Base-by-base conservation (phyloP, 352 stramenopile genomes). In the Globisporangium orthogonon region DNA sequence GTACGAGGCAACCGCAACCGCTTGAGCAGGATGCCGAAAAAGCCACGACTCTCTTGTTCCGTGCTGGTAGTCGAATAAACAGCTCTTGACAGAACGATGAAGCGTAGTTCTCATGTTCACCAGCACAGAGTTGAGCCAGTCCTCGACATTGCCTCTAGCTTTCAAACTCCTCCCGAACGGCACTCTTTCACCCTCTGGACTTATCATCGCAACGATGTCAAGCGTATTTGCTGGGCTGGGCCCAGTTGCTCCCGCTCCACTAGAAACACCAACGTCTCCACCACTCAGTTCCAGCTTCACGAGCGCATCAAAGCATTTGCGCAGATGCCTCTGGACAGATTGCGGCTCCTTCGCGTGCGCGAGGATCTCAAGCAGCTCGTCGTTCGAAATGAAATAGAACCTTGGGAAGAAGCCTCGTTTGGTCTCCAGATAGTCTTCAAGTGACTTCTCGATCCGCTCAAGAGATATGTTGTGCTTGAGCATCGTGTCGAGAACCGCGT, bases 371-470 rank as follows among this genome's bases (percentile, higher is more conserved):
- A 96, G 59, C 35, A 96, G 58, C 39, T 95, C 87, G 50, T 94
- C 86, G 59, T 94, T 94, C 35, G 82, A 89, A 50, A 96, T 85
- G 57, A 95, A 96, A 54, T 91, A 96, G 48, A 96, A 96, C 1
- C 87, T 73, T 1, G 87, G 84, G 58, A 96, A 96, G 33, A 79
- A 75, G 13, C 71, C 65, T n/a, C 87, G 83, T 48, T 96, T 96
- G 7, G 78, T 88, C 61, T 92, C 82, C 4, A 94, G 33, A 30
- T 94, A 94, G 52, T 91, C 83, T 61, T 90, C 82, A 1, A 93
- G 64, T 5, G 81, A 90, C 54, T 93, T 93, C 51, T 90, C 77
- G 33, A 91, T 85, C 23, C 65, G 70, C 29, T 93, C 83, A 1
- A 93, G 66, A 3, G 79, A 84, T 18, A 55, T 46, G 54, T 91